Evolutionary conservation across 139 green algal genomes (phyloP).

Genomic region (Chlamydomonas urium): DNA sequence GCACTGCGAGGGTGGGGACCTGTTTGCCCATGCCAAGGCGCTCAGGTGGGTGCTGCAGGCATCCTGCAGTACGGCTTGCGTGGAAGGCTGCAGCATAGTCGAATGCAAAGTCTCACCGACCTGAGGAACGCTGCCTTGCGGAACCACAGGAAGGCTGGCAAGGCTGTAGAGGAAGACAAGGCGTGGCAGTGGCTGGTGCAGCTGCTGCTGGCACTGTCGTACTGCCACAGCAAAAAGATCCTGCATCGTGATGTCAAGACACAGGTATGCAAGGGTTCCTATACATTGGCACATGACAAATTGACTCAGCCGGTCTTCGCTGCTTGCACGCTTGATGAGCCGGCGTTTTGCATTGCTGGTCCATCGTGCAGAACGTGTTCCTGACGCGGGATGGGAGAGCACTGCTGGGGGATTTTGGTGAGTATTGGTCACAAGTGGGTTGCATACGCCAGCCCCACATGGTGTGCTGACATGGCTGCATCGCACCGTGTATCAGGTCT

Average conservation of each 20-base stretch:
- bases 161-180: constrained; percentile 22
- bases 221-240: constrained; percentile 43
- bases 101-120: too few relatives aligned
- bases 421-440: too few relatives aligned
- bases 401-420: constrained; percentile 53
- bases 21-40: constrained; percentile 15
- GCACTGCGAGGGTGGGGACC: constrained; percentile 37
- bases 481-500: too few relatives aligned
- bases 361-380: constrained; percentile 10
- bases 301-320: background rate
- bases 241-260: constrained; percentile 55
- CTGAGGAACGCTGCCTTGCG: too few relatives aligned
- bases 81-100: too few relatives aligned
- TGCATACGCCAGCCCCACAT: too few relatives aligned
- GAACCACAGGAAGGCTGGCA: background rate
- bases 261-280: too few relatives aligned
- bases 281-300: background rate
- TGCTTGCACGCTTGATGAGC: background rate
- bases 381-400: constrained; percentile 28
- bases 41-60: background rate
- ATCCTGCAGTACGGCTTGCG: too few relatives aligned
- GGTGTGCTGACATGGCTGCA: too few relatives aligned
- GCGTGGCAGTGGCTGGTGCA: constrained; percentile 39
- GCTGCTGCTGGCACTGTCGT: constrained; percentile 39
- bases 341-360: background rate